Evolutionary conservation across 768 basidiomycete species (phyloP).

Genomic region (Serendipita indica): DNA sequence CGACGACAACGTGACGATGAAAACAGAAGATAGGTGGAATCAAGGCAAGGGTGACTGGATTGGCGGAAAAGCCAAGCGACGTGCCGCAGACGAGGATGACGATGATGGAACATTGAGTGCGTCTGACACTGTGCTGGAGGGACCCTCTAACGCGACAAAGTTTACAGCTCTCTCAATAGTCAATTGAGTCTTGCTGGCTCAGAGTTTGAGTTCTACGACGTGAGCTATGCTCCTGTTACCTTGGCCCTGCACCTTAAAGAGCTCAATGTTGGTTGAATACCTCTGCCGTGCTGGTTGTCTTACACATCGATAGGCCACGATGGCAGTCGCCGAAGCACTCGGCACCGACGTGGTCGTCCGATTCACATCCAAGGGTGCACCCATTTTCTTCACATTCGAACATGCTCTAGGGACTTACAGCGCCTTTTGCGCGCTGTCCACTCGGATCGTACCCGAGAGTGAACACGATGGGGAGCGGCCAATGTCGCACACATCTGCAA

Average conservation of each 20-base stretch:
- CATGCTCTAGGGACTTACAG: slow-evolving; percentile 34
- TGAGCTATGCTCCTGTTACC: slow-evolving; percentile 45
- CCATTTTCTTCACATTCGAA: slow-evolving; percentile 65
- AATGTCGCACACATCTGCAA: slow-evolving; percentile 5
- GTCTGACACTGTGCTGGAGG: neutral
- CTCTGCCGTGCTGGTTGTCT: neutral
- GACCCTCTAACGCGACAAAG: neutral
- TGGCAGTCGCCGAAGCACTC: slow-evolving; percentile 63
- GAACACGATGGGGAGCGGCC: neutral
- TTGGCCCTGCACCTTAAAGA: slow-evolving; percentile 72
- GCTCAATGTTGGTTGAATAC: slow-evolving; percentile 44
- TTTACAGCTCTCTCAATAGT: neutral
- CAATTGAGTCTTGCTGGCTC: slow-evolving; percentile 23
- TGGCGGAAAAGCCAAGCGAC: neutral
- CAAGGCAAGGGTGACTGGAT: neutral
- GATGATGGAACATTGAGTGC: slow-evolving; percentile 2
- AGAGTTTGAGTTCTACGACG: slow-evolving; percentile 67
- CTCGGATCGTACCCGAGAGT: slow-evolving; percentile 26
- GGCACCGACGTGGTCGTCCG: slow-evolving; percentile 49
- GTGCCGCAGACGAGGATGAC: neutral
- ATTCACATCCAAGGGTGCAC: slow-evolving; percentile 59
- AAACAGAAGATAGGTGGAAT: slow-evolving; percentile 8
- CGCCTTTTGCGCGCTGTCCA: slow-evolving; percentile 63
- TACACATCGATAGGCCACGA: slow-evolving; percentile 39
- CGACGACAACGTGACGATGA: slow-evolving; percentile 32